Evolutionary conservation across 163 green algal genomes (phyloP), one percentile per base, ranked within the genome.

Genomic region (Chlorella variabilis): DNA sequence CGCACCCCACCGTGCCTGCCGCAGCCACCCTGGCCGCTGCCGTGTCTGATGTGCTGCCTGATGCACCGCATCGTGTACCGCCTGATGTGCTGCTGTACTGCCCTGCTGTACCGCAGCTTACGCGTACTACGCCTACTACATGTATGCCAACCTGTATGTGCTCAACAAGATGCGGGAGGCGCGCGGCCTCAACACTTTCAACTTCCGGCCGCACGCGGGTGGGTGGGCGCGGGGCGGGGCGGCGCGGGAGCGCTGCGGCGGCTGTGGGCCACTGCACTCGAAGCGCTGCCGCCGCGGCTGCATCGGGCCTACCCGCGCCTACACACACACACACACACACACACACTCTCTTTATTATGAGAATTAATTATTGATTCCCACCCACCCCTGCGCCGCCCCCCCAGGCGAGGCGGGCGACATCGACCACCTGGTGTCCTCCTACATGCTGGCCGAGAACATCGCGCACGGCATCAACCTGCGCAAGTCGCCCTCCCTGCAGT

Each of bases 401-500:
- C n/a, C 82, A 88, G 93, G 94, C 20, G 96, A 99, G 93, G 97
- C 97, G 29, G 97, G 97, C 6, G 97, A 99, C 83, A 85, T 98
- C 27, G 97, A 99, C 88, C 97, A 99, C 87, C 87, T 99, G 76
- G 96, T 92, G 67, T 87, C 90, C 8, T 85, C 89, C 6, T 98
- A 98, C 84, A 91, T 99, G 90, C 83, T 97, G 82, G 93, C 91
- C 51, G 91, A 99, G 86, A 99, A 99, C 90, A 99, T 99, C 80
- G 94, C 97, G 41, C 97, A 99, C 87, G 97, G 97, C 76, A 99
- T 99, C 93, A 99, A 98, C 91, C 92, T 99, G 83, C 93, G 97
- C 82, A 99, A 98, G 91, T 93, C 77, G 20, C 96, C 95, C 27
- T 91, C 85, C 73, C 89, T 99, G 85, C 97, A 97, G 91, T 96